phyloP scores from a whole-genome alignment of 2,329 filamentous ascomycete species.

The Cucurbitaria berberidis region DNA sequence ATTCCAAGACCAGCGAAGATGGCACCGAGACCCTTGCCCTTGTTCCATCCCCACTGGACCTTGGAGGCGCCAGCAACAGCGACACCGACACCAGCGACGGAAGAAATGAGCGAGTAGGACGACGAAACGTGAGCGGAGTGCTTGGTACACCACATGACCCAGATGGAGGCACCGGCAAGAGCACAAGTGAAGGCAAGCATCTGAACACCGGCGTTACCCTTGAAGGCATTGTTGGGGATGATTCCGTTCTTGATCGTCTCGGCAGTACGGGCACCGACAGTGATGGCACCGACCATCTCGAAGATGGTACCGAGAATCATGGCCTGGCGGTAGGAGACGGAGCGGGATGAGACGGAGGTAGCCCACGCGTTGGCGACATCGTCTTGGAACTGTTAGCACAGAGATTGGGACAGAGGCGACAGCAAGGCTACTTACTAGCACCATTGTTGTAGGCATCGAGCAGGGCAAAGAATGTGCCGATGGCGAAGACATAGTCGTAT shows the following conservation, averaged over 20 bases:
- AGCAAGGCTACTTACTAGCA: slow-evolving; percentile 64
- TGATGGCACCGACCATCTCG: slow-evolving; percentile 56
- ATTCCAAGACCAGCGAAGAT: slow-evolving; percentile 71
- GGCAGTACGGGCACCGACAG: slow-evolving; percentile 61
- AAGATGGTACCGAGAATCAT: slow-evolving; percentile 55
- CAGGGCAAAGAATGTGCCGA: slow-evolving; percentile 77
- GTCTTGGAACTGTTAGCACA: slow-evolving; percentile 53
- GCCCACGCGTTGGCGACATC: slow-evolving; percentile 88
- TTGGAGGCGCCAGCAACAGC: slow-evolving; percentile 62
- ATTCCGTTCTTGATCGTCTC: slow-evolving; percentile 80
- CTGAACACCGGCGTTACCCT: slow-evolving; percentile 55
- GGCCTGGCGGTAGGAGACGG: slow-evolving; percentile 71
- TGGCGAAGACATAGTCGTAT: slow-evolving; percentile 75
- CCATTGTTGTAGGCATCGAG: slow-evolving; percentile 81
- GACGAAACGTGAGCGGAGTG: slow-evolving; percentile 71
- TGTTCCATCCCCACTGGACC: slow-evolving; percentile 65
- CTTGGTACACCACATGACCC: slow-evolving; percentile 82
- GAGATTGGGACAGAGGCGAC: neutral
- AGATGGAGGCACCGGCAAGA: slow-evolving; percentile 68
- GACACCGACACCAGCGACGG: slow-evolving; percentile 55
- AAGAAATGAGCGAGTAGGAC: slow-evolving; percentile 61
- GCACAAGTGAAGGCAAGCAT: slow-evolving; percentile 64
- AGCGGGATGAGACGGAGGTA: slow-evolving; percentile 80
- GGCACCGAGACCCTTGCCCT: slow-evolving; percentile 69
- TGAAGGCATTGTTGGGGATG: slow-evolving; percentile 55